Evolutionary conservation across 345 rosid genomes (phyloP).

Genomic region (Hibiscus trionum): DNA sequence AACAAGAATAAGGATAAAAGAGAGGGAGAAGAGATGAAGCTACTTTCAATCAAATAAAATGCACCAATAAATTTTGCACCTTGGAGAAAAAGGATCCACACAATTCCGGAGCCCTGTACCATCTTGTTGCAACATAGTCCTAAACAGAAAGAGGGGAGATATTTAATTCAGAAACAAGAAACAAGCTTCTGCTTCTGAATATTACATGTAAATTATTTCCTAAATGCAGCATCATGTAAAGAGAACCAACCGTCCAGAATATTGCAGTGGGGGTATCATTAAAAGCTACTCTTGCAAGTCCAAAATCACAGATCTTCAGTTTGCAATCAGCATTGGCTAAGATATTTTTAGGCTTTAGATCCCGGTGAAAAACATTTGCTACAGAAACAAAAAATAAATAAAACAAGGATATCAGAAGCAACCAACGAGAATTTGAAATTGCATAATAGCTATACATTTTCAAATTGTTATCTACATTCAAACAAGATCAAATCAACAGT

Average conservation of each 20-base stretch:
- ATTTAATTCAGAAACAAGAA: background rate
- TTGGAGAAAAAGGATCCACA: slow-evolving; percentile 98
- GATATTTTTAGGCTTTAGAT: slow-evolving; percentile 88
- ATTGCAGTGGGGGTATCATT: slow-evolving; percentile 90
- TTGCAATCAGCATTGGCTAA: slow-evolving; percentile 95
- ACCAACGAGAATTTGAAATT: background rate
- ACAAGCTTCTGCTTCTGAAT: background rate
- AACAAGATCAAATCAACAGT: background rate
- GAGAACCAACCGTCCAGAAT: slow-evolving; percentile 71
- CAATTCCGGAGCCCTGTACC: slow-evolving; percentile 95
- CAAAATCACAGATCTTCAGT: slow-evolving; percentile 96
- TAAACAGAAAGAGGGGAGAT: slow-evolving; percentile 20
- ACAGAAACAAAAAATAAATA: background rate
- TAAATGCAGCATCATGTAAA: background rate
- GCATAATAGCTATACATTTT: background rate
- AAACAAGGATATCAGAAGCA: background rate
- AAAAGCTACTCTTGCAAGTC: slow-evolving; percentile 95
- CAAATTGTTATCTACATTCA: background rate
- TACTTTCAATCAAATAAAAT: slow-evolving; percentile 20
- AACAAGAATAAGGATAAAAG: background rate
- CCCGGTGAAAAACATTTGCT: slow-evolving; percentile 95
- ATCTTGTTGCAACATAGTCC: slow-evolving; percentile 97
- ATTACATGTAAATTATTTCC: background rate
- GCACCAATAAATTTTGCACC: slow-evolving; percentile 31
- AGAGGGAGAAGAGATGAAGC: slow-evolving; percentile 15